Percentiles rank a stretch among this genome's conserved stretches.
phyloP scores from a whole-genome alignment of 176 grass and related monocot species.

The Dendrocalamus sinicus region DNA sequence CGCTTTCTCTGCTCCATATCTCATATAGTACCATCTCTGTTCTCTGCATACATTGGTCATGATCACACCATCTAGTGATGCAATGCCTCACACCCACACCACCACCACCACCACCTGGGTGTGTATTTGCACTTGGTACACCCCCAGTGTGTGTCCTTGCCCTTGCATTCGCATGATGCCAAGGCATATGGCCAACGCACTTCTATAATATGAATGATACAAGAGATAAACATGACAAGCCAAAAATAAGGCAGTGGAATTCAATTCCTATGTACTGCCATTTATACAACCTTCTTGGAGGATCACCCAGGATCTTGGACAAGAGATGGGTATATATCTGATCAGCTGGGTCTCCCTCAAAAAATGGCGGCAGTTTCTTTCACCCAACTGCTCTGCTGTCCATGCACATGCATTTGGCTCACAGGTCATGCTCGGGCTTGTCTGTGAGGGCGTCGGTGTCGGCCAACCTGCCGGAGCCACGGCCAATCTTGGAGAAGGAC shows the following conservation, averaged over 20 bases:
- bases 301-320: neutral
- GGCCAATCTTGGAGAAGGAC: slow-evolving; percentile 59
- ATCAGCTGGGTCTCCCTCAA: neutral
- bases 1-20: neutral
- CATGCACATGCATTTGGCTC: neutral
- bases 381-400: neutral
- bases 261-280: slow-evolving; percentile 6
- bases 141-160: too few species aligned
- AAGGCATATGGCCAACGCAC: neutral
- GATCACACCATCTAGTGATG: neutral
- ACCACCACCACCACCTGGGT: too few species aligned
- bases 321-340: too few species aligned
- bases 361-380: slow-evolving; percentile 19
- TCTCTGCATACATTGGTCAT: neutral
- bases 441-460: neutral
- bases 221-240: neutral
- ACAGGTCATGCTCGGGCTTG: slow-evolving; percentile 17
- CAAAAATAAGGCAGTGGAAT: neutral
- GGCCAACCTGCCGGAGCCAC: slow-evolving; percentile 30
- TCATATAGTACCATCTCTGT: neutral
- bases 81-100: too few species aligned
- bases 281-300: neutral
- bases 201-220: neutral
- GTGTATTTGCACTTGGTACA: too few species aligned
- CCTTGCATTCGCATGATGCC: too few species aligned